These are phyloP conservation scores for Boletus mariae DNA, from an alignment of 1,284 basidiomycete genomes.

Conservation along the genomic window DNA sequence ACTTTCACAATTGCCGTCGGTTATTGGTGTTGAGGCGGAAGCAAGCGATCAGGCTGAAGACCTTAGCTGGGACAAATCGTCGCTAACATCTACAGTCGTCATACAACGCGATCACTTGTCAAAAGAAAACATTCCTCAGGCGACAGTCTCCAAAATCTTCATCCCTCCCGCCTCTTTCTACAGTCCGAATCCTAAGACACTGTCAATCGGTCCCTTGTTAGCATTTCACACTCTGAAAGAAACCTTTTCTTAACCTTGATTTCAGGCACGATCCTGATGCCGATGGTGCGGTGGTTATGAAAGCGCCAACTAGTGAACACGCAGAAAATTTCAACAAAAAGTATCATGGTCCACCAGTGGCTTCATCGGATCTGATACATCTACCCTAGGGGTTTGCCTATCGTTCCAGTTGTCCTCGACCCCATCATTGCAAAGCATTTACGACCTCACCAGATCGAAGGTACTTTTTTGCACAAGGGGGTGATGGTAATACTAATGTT, in stretches of 20 bases:
- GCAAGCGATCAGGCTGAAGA: slow-evolving; percentile 14
- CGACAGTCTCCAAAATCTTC: slow-evolving; percentile 35
- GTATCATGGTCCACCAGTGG: slow-evolving; percentile 36
- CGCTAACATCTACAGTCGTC: background rate
- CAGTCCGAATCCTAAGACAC: slow-evolving; percentile 42
- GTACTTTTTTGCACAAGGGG: slow-evolving; percentile 33
- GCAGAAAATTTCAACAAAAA: slow-evolving; percentile 68
- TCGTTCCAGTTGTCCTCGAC: slow-evolving; percentile 92
- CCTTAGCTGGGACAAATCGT: slow-evolving; percentile 2
- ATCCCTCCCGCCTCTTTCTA: slow-evolving; percentile 64
- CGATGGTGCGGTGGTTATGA: slow-evolving; percentile 85
- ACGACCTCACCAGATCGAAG: slow-evolving; percentile 90
- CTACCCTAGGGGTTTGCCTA: slow-evolving; percentile 44
- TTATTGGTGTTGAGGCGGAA: slow-evolving; percentile 36
- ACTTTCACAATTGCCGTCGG: slow-evolving; percentile 47
- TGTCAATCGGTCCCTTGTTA: slow-evolving; percentile 53
- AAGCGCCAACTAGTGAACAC: slow-evolving; percentile 68
- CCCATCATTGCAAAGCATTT: slow-evolving; percentile 77
- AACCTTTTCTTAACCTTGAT: slow-evolving; percentile 13
- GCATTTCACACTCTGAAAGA: slow-evolving; percentile 15
- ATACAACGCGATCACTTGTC: slow-evolving; percentile 6
- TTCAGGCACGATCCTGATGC: slow-evolving; percentile 68
- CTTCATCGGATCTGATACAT: slow-evolving; percentile 11
- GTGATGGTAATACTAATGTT: slow-evolving; percentile 3
- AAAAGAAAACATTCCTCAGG: slow-evolving; percentile 27